Evolutionary conservation across 1,284 basidiomycete species (phyloP).

Genomic region (Apiotrichum mycotoxinovorans): DNA sequence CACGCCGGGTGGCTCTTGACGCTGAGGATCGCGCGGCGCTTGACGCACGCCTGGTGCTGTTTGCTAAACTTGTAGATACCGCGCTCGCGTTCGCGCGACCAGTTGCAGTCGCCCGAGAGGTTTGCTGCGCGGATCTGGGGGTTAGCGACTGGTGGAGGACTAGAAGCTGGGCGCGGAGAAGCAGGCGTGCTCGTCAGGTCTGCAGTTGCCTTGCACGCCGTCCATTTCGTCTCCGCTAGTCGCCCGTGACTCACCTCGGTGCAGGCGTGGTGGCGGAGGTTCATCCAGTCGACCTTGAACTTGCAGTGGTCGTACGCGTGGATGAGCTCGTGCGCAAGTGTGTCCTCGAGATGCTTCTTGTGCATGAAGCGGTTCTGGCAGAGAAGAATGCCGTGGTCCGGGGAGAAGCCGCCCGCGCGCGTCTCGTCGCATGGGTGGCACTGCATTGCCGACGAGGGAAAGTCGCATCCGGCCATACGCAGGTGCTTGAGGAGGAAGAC

Average conservation of each 20-base stretch:
- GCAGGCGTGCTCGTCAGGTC: not conserved
- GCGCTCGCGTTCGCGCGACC: conserved; percentile 67
- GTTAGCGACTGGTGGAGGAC: not conserved
- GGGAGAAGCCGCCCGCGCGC: conserved; percentile 76
- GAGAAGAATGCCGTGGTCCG: conserved; percentile 70
- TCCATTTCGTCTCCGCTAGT: not conserved
- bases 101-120: conserved; percentile 87
- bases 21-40: conserved; percentile 77
- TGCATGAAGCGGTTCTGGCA: conserved; percentile 78
- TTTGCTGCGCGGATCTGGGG: conserved; percentile 86
- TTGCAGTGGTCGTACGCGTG: conserved; percentile 94
- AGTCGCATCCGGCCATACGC: conserved; percentile 62
- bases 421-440: conserved; percentile 75
- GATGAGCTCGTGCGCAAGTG: conserved; percentile 88
- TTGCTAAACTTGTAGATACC: conserved; percentile 80
- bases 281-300: conserved; percentile 88
- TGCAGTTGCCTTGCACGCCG: not conserved
- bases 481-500: conserved; percentile 87
- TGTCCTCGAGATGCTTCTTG: conserved; percentile 87
- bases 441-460: conserved; percentile 64
- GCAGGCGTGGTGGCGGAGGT: conserved; percentile 90
- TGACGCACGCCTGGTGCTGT: conserved; percentile 91
- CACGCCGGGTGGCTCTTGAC: conserved; percentile 80
- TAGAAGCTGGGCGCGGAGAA: not conserved
- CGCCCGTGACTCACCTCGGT: conserved; percentile 68